These are phyloP conservation scores for Trichoderma citrinoviride DNA, from an alignment of 2,329 filamentous ascomycete species.

Conservation along the genomic window DNA sequence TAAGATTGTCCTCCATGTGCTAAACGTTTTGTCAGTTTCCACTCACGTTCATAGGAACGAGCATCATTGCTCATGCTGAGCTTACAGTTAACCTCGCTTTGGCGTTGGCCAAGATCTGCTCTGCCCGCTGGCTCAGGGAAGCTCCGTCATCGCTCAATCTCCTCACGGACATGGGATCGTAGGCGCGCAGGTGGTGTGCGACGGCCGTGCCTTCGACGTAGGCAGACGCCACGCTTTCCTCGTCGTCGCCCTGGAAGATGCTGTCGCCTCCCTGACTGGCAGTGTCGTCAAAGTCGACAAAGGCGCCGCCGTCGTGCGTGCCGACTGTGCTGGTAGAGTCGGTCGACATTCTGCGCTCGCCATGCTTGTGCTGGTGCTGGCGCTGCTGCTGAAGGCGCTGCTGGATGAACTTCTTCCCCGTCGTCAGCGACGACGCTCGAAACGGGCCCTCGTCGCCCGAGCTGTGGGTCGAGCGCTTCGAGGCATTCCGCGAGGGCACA, in stretches of 20 bases:
- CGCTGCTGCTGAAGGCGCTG: conserved; percentile 44
- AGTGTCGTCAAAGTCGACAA: conserved; percentile 61
- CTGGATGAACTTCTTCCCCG: conserved; percentile 43
- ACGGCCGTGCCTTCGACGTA: conserved; percentile 47
- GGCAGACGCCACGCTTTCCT: conserved; percentile 62
- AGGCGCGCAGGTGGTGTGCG: conserved; percentile 25
- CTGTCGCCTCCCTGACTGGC: conserved; percentile 61
- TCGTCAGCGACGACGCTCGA: conserved; percentile 48
- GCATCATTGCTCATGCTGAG: not conserved
- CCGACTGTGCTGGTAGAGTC: conserved; percentile 62
- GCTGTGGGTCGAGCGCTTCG: conserved; percentile 35
- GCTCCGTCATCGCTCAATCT: conserved; percentile 53
- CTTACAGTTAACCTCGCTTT: conserved; percentile 84
- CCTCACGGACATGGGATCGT: conserved; percentile 23
- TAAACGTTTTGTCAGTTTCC: conserved; percentile 37
- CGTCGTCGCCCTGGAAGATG: conserved; percentile 65
- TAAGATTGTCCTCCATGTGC: conserved; percentile 93
- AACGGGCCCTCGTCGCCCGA: conserved; percentile 37
- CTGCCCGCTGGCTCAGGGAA: conserved; percentile 76
- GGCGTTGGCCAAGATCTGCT: conserved; percentile 88
- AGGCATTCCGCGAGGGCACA: conserved; percentile 40
- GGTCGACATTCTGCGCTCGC: conserved; percentile 53
- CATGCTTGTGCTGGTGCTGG: conserved; percentile 44
- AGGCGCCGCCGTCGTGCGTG: conserved; percentile 48
- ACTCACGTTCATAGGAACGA: not conserved